Evolutionary conservation across 1,284 basidiomycete species (phyloP).

Genomic region (Cryptococcus sp.): DNA sequence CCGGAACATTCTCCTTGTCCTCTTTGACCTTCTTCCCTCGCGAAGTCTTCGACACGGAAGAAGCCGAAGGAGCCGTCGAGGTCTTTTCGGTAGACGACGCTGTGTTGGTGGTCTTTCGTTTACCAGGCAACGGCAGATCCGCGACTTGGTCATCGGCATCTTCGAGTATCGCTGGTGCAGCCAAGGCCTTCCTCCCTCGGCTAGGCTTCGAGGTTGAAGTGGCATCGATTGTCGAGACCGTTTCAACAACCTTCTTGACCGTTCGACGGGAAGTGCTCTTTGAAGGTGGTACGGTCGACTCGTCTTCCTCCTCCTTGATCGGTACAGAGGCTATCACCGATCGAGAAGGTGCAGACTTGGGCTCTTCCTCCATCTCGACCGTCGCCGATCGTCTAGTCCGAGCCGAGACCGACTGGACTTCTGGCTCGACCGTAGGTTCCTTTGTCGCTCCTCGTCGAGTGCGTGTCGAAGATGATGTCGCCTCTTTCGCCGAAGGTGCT

Average conservation of each 20-base stretch:
- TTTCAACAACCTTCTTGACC: background rate
- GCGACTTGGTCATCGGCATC: background rate
- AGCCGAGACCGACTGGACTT: too few species aligned
- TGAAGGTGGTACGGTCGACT: too few species aligned
- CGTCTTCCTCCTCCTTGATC: background rate
- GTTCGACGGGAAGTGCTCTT: background rate
- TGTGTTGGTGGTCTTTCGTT: background rate
- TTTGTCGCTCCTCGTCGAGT: too few species aligned
- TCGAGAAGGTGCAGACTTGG: background rate
- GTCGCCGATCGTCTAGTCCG: background rate
- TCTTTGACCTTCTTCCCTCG: background rate
- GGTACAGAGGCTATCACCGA: background rate
- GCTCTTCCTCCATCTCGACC: background rate
- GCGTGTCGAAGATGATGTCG: too few species aligned
- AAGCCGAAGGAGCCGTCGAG: background rate
- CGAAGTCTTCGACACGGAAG: background rate
- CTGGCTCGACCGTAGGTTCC: too few species aligned
- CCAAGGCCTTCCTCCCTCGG: background rate
- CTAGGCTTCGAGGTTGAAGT: background rate
- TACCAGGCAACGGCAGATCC: background rate
- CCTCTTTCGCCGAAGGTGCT: background rate
- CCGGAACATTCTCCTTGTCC: conserved; percentile 5
- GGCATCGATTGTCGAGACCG: background rate
- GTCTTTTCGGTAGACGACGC: too few species aligned
- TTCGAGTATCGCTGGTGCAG: background rate